These are phyloP conservation scores for Pleurotus cornucopiae DNA, from an alignment of 768 basidiomycete genomes.

Conservation along the genomic window DNA sequence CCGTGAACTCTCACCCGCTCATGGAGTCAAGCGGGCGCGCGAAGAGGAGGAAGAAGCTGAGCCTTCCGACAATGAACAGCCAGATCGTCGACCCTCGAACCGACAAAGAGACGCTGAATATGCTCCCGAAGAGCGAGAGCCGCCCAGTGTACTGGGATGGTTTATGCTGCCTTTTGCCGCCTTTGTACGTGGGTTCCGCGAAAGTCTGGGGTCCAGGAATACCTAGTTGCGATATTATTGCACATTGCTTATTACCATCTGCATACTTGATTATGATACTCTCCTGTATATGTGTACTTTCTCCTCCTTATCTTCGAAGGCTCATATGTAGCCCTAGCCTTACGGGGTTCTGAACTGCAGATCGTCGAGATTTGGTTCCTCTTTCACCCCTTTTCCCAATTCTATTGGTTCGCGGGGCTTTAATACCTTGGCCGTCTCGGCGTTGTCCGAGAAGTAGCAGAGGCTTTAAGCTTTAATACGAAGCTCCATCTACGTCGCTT, in stretches of 20 bases:
- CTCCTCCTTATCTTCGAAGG: neutral
- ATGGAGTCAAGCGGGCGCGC: slow-evolving; percentile 44
- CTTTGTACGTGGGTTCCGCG: slow-evolving; percentile 65
- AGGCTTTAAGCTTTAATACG: slow-evolving; percentile 12
- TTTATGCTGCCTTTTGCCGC: slow-evolving; percentile 59
- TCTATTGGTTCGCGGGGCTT: slow-evolving; percentile 7
- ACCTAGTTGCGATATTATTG: neutral
- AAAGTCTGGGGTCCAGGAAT: slow-evolving; percentile 35
- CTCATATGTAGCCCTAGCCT: neutral
- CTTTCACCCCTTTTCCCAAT: neutral
- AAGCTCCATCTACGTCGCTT: slow-evolving; percentile 17
- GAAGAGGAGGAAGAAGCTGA: slow-evolving; percentile 27
- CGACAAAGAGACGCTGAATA: slow-evolving; percentile 51
- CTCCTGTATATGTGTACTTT: neutral
- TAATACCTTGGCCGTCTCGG: slow-evolving; percentile 5
- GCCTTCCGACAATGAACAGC: slow-evolving; percentile 18
- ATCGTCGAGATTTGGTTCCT: slow-evolving; percentile 8
- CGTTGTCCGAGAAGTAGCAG: slow-evolving; percentile 5
- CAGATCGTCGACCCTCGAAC: slow-evolving; percentile 39
- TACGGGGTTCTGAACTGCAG: neutral
- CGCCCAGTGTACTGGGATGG: slow-evolving; percentile 52
- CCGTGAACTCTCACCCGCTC: slow-evolving; percentile 14
- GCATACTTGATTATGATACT: neutral
- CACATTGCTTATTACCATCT: neutral
- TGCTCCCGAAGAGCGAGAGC: slow-evolving; percentile 37